Percentiles rank a stretch among this genome's conserved stretches.
Evolutionary conservation across 177 flowering plant genomes (phyloP).

Genomic region (Tripterygium wilfordii): DNA sequence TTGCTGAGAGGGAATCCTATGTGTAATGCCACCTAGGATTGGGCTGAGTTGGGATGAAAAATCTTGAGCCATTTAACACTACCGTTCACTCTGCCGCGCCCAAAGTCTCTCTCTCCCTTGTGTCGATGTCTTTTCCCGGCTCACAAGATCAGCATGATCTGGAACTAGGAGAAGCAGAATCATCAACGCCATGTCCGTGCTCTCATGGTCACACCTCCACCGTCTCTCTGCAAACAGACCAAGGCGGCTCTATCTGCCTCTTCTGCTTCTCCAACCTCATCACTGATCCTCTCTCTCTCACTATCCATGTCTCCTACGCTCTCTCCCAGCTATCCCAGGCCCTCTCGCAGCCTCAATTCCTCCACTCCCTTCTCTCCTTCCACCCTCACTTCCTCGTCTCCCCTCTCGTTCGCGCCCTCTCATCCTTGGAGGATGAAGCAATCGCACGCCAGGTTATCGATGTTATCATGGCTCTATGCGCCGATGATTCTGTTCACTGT

Average conservation of each 20-base stretch:
- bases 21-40: no score
- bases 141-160: neutral
- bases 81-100: no score
- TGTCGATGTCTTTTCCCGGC: neutral
- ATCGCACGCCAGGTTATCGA: constrained; percentile 51
- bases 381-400: constrained; percentile 66
- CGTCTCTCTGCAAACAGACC: constrained; percentile 36
- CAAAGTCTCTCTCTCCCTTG: no score
- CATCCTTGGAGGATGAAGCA: constrained; percentile 48
- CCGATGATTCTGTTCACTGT: constrained; percentile 14
- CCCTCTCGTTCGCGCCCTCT: constrained; percentile 57
- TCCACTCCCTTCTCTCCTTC: constrained; percentile 33
- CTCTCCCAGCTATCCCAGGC: constrained; percentile 81
- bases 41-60: no score
- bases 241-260: constrained; percentile 77
- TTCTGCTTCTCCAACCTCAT: constrained; percentile 76
- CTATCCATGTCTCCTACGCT: constrained; percentile 80
- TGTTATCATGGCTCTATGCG: constrained; percentile 36
- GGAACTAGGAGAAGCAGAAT: neutral
- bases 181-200: constrained; percentile 30
- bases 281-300: constrained; percentile 54
- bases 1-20: no score
- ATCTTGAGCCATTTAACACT: no score
- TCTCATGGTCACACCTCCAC: constrained; percentile 63
- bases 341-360: constrained; percentile 48